Conservation (phyloP, 2,329 filamentous ascomycete species). For the Zelopaecilomyces penicillatus region DNA sequence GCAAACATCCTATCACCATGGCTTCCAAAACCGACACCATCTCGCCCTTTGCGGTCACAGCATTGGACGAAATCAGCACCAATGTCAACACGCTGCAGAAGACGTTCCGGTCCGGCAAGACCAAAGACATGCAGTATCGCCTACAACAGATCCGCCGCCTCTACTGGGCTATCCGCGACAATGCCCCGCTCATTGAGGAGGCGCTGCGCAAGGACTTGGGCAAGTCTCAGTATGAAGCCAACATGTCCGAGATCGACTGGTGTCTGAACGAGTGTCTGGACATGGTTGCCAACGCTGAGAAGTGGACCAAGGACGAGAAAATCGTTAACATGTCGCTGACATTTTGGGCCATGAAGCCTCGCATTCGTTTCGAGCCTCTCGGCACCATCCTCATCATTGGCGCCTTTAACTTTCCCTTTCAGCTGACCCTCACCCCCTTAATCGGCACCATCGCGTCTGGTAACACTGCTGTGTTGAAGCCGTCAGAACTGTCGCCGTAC, state of each 20-base stretch:
- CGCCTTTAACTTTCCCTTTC: constrained; percentile 88
- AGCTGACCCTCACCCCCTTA: constrained; percentile 68
- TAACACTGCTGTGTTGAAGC: constrained; percentile 85
- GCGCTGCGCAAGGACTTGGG: constrained; percentile 70
- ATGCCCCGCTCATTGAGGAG: constrained; percentile 61
- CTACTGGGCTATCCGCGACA: constrained; percentile 86
- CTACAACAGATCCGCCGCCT: constrained; percentile 83
- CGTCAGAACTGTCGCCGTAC: constrained; percentile 71
- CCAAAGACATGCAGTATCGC: constrained; percentile 73
- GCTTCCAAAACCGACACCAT: constrained; percentile 31
- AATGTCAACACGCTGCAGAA: constrained; percentile 53
- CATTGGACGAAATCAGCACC: constrained; percentile 56
- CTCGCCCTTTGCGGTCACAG: constrained; percentile 48
- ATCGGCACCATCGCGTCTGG: constrained; percentile 88
- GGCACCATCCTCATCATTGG: constrained; percentile 80
- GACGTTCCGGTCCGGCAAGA: constrained; percentile 72
- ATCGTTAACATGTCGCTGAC: constrained; percentile 60
- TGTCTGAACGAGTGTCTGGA: constrained; percentile 73
- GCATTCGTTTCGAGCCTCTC: constrained; percentile 78
- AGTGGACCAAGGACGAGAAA: constrained; percentile 76
- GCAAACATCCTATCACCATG: constrained; percentile 23
- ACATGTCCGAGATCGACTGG: constrained; percentile 69
- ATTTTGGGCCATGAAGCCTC: constrained; percentile 62
- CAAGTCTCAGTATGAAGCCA: constrained; percentile 68
- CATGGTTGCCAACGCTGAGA: constrained; percentile 66